These are phyloP conservation scores for Nemania serpens DNA, from an alignment of 2,329 filamentous ascomycete genomes.

Conservation along the genomic window DNA sequence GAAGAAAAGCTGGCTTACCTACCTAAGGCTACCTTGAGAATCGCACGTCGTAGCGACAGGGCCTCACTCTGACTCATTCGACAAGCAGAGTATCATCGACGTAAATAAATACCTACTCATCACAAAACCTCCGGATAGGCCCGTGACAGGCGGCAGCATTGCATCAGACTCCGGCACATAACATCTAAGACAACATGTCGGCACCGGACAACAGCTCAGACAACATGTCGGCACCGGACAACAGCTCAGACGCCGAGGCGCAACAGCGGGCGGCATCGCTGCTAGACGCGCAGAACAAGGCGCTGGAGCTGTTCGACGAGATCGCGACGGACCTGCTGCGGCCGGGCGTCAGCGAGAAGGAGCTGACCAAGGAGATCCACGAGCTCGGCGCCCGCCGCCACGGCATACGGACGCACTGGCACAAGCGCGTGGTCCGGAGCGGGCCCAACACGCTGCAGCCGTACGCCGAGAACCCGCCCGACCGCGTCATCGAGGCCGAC, in stretches of 20 bases:
- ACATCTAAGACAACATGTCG: background rate
- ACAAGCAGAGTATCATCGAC: too few species aligned
- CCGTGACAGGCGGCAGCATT: too few species aligned
- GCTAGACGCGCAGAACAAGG: constrained; percentile 52
- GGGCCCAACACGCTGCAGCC: constrained; percentile 55
- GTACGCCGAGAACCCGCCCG: constrained; percentile 54
- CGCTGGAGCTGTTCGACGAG: constrained; percentile 51
- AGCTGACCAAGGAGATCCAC: constrained; percentile 53
- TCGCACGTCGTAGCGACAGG: too few species aligned
- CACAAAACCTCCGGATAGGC: too few species aligned
- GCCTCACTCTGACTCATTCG: too few species aligned
- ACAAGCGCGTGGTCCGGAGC: constrained; percentile 56
- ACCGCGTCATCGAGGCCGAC: constrained; percentile 51
- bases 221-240: background rate
- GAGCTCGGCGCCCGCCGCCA: constrained; percentile 48
- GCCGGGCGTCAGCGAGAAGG: constrained; percentile 53
- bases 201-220: background rate
- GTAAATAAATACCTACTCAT: too few species aligned
- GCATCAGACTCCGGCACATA: background rate
- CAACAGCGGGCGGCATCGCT: constrained; percentile 42
- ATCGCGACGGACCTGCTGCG: constrained; percentile 52
- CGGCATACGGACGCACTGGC: constrained; percentile 55
- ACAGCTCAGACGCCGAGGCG: background rate
- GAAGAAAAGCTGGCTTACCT: too few species aligned
- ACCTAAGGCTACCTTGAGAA: too few species aligned